These are phyloP conservation scores for Pyricularia pennisetigena DNA, from an alignment of 2,329 filamentous ascomycete genomes.

Conservation along the genomic window DNA sequence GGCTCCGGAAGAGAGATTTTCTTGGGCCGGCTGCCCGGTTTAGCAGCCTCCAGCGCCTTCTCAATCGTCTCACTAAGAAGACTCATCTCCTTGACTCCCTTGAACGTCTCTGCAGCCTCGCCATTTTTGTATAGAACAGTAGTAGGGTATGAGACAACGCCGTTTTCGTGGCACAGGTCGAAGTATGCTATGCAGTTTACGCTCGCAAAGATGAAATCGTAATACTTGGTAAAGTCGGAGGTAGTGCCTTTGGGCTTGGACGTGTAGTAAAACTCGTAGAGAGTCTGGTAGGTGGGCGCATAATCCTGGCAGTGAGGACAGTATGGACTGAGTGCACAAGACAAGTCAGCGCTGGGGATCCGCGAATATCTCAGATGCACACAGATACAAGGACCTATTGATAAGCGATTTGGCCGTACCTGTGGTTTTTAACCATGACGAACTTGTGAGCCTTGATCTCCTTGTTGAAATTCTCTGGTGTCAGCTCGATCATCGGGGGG, in stretches of 20 bases:
- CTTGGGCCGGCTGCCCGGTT: slow-evolving; percentile 69
- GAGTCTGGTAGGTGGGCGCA: slow-evolving; percentile 79
- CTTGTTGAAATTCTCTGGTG: slow-evolving; percentile 44
- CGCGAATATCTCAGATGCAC: too few relatives aligned
- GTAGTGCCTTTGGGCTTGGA: slow-evolving; percentile 48
- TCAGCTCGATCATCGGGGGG: slow-evolving; percentile 53
- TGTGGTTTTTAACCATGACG: slow-evolving; percentile 55
- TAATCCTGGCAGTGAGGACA: slow-evolving; percentile 68
- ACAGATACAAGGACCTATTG: neutral
- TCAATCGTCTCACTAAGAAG: slow-evolving; percentile 64
- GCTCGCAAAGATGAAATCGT: slow-evolving; percentile 79
- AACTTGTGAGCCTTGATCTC: slow-evolving; percentile 44
- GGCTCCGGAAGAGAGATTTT: slow-evolving; percentile 59
- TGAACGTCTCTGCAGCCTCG: slow-evolving; percentile 49
- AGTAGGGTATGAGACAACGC: slow-evolving; percentile 63
- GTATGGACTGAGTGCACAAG: slow-evolving; percentile 40
- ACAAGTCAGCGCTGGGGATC: slow-evolving; percentile 7
- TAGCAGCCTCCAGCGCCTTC: slow-evolving; percentile 62
- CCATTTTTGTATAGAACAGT: slow-evolving; percentile 77
- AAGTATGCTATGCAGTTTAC: slow-evolving; percentile 80
- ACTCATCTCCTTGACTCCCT: slow-evolving; percentile 58
- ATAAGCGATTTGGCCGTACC: slow-evolving; percentile 33
- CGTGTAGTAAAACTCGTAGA: slow-evolving; percentile 93
- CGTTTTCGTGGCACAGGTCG: slow-evolving; percentile 63
- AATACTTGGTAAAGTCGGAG: slow-evolving; percentile 63